These are phyloP conservation scores for Fusarium foetens DNA, from an alignment of 2,329 filamentous ascomycete genomes.

Conservation along the genomic window DNA sequence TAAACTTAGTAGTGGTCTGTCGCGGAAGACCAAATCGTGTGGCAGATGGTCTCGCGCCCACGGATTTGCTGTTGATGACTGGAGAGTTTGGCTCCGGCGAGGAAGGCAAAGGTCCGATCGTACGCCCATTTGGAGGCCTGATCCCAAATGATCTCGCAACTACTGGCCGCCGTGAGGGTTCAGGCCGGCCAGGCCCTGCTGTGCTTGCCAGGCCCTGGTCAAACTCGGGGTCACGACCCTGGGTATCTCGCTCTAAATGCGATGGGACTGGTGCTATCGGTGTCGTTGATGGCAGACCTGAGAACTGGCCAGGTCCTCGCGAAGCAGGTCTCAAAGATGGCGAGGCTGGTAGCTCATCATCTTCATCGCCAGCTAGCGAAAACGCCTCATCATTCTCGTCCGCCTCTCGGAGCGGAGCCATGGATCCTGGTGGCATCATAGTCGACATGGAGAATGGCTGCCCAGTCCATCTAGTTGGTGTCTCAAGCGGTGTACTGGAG, in stretches of 20 bases:
- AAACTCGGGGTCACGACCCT: conserved; percentile 32
- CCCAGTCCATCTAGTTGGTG: conserved; percentile 60
- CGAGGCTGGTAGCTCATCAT: conserved; percentile 39
- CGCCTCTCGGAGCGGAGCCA: conserved; percentile 47
- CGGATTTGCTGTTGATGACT: conserved; percentile 29
- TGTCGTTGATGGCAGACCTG: conserved; percentile 53
- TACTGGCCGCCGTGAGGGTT: conserved; percentile 6
- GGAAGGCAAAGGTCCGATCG: conserved; percentile 10
- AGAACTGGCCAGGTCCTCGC: conserved; percentile 33
- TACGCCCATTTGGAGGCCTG: conserved; percentile 14
- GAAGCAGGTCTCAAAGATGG: conserved; percentile 36
- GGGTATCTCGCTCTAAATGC: conserved; percentile 53
- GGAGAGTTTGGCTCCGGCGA: conserved; percentile 18
- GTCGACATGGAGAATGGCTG: conserved; percentile 52
- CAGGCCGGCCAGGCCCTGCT: neutral
- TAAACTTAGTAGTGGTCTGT: conserved; percentile 13
- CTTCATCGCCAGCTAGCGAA: conserved; percentile 39
- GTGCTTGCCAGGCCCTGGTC: conserved; percentile 2
- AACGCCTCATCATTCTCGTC: conserved; percentile 45
- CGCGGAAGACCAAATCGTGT: conserved; percentile 18
- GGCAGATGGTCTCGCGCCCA: conserved; percentile 29
- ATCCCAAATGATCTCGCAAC: conserved; percentile 19
- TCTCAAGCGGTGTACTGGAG: conserved; percentile 47
- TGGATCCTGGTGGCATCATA: conserved; percentile 42
- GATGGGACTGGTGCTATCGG: conserved; percentile 56